Evolutionary conservation across 345 rosid species (phyloP).

Genomic region (Euclidium syriacum): DNA sequence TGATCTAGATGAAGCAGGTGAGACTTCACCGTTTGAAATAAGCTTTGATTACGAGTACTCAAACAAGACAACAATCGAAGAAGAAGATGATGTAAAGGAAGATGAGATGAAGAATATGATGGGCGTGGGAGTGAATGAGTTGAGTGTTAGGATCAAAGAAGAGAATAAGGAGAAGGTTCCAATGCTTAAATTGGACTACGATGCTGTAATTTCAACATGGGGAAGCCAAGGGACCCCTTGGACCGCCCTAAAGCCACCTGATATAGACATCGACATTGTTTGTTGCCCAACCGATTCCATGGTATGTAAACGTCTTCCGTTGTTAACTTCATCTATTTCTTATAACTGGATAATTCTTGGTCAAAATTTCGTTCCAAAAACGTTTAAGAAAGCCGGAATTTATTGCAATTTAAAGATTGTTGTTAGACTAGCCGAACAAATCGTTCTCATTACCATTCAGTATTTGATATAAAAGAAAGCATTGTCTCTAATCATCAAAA

Average conservation of each 20-base stretch:
- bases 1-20: constrained; percentile 34
- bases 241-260: constrained; percentile 57
- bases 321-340: neutral
- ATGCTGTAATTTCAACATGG: constrained; percentile 64
- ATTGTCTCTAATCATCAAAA: neutral
- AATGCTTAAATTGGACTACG: constrained; percentile 58
- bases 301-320: constrained; percentile 33
- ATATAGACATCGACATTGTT: constrained; percentile 45
- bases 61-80: constrained; percentile 32
- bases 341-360: neutral
- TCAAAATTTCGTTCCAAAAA: neutral
- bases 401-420: no score
- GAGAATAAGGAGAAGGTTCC: constrained; percentile 38
- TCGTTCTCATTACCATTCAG: neutral
- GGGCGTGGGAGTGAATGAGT: constrained; percentile 13
- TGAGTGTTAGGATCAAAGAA: constrained; percentile 26
- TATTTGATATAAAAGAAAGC: neutral
- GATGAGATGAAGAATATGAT: constrained; percentile 34
- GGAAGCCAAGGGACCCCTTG: constrained; percentile 69
- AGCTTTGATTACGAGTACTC: constrained; percentile 54
- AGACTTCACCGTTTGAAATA: constrained; percentile 50
- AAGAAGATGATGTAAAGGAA: constrained; percentile 14
- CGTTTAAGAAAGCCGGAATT: neutral
- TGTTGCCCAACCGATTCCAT: constrained; percentile 44
- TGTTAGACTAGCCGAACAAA: neutral